Base-by-base conservation (phyloP, 2,329 filamentous ascomycete species). In the Aureobasidium sp. region DNA sequence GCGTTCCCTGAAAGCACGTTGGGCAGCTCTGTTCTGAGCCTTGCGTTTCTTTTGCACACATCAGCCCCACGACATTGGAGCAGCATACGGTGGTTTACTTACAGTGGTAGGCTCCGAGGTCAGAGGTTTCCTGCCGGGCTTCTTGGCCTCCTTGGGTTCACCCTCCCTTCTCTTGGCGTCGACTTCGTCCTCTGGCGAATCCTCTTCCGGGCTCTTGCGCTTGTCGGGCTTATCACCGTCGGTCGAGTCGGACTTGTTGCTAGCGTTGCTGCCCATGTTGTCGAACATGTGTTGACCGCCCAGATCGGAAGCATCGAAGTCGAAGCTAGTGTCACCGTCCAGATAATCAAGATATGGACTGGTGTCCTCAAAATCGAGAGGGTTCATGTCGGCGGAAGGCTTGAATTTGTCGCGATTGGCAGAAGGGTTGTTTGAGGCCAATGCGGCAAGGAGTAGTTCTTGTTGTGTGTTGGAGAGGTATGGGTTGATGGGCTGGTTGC, bases 31-130 rank as follows among this genome's bases (percentile, higher is more conserved):
- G 67, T 96, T 96, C 71, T 96, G 92, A 10, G 94, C 94, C 77
- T 99, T 99, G 68, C 91, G 87, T 77, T 95, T 95, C 90, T 95
- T 69, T 49, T 37, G 29, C 29, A 57, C 53, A 17, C 4, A 19
- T 57, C 53, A 57, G 53, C 53, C 15, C 40, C 40, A 35, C 37
- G 27, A 3, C 23, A 40, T 25, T 31, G 46, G 25, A 33, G 29
- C 47, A 54, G 38, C 29, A 21, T 21, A 53, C n/a, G 11, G 15
- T 25, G n/a, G 19, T 10, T 50, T 42, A 84, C 92, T 79, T 85
- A 97, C 93, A 66, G 92, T 94, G 67, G 89, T 97, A 25, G 94
- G 94, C 74, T 97, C 94, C 23, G 90, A 95, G 50, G 90, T 97
- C 69, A 97, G 80, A 21, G 93, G 94, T 79, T 99, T 99, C 64